Evolutionary conservation across 306 rosid genomes (phyloP).

Genomic region (Hylodesmum podocarpum): DNA sequence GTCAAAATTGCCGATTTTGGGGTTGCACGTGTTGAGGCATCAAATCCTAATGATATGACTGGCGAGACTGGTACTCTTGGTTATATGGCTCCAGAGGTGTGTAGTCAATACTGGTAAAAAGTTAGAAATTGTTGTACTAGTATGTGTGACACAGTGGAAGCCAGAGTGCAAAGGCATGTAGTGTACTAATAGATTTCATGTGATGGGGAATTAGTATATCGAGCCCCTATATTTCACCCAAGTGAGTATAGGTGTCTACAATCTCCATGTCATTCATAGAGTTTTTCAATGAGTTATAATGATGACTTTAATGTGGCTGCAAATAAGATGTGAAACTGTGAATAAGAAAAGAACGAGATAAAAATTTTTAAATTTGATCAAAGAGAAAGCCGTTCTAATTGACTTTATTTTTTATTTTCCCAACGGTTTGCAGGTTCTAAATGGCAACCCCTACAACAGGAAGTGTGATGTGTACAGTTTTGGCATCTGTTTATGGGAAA

Average conservation of each 20-base stretch:
- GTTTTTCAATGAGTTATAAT: not conserved
- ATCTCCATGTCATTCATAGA: not conserved
- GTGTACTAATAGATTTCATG: constrained; percentile 12
- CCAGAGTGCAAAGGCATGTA: not conserved
- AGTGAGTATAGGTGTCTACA: not conserved
- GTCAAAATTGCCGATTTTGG: constrained; percentile 98
- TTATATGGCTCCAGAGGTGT: constrained; percentile 99
- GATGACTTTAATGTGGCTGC: constrained; percentile 1
- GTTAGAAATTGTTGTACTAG: not conserved
- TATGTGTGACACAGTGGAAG: not conserved
- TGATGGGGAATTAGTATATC: not conserved
- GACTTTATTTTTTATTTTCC: constrained; percentile 32
- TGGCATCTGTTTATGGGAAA: constrained; percentile 96
- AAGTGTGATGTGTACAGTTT: constrained; percentile 97
- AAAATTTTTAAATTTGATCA: not conserved
- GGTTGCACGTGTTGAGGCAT: constrained; percentile 98
- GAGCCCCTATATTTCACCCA: not conserved
- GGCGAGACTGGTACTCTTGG: constrained; percentile 99
- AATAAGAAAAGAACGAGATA: not conserved
- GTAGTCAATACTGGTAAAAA: constrained; percentile 13
- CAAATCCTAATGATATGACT: constrained; percentile 99
- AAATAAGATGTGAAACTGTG: not conserved
- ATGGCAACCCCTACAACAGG: constrained; percentile 96
- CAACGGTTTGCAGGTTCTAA: constrained; percentile 69
- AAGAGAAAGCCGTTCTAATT: constrained; percentile 14